Conservation (phyloP, 1,284 basidiomycete genomes). For the Irpex sp. region DNA sequence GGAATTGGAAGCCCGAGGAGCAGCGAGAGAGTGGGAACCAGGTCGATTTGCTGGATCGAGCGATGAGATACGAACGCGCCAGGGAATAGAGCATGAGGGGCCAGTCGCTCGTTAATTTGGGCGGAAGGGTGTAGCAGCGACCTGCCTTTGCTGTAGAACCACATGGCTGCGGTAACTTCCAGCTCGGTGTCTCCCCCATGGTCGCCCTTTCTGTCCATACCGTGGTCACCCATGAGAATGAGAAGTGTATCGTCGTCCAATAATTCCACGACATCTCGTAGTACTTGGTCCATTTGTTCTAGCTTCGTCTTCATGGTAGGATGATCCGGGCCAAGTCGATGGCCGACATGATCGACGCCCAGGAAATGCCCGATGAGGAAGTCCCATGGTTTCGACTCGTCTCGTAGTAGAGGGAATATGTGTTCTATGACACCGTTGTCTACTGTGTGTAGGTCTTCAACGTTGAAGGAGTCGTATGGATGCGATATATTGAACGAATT, state of each 20-base stretch:
- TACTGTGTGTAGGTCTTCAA: conserved; percentile 96
- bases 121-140: conserved; percentile 34
- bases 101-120: conserved; percentile 42
- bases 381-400: conserved; percentile 63
- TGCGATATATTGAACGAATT: conserved; percentile 74
- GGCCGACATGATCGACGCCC: conserved; percentile 97
- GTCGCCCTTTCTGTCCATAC: conserved; percentile 95
- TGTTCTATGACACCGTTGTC: conserved; percentile 86
- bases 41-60: conserved; percentile 89
- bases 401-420: conserved; percentile 75
- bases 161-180: conserved; percentile 86
- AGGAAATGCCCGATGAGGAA: conserved; percentile 92
- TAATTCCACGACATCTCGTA: conserved; percentile 64
- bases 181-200: conserved; percentile 90
- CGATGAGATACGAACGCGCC: conserved; percentile 54
- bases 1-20: conserved; percentile 92
- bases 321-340: conserved; percentile 89
- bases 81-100: conserved; percentile 61
- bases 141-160: conserved; percentile 83
- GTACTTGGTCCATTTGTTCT: conserved; percentile 82
- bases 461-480: conserved; percentile 97
- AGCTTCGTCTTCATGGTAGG: conserved; percentile 86
- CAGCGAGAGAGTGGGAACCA: conserved; percentile 89
- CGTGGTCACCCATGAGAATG: conserved; percentile 93
- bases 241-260: conserved; percentile 85